These are phyloP conservation scores for Colletotrichum sansevieriae DNA, from an alignment of 2,329 filamentous ascomycete genomes.

Conservation along the genomic window DNA sequence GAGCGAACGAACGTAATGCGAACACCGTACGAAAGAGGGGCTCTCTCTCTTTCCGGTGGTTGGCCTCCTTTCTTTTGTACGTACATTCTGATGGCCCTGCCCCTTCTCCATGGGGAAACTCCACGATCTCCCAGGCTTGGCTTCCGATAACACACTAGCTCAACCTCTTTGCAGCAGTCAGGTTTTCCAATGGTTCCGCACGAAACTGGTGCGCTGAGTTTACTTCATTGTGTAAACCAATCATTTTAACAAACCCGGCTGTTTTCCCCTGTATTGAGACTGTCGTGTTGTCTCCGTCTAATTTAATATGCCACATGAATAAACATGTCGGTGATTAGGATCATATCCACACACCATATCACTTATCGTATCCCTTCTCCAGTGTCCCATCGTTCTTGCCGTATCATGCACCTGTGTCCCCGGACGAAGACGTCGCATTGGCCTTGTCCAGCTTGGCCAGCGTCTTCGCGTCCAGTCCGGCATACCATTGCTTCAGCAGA, in stretches of 20 bases:
- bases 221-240: background rate
- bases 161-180: conserved; percentile 1
- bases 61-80: conserved; percentile 17
- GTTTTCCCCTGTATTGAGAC: background rate
- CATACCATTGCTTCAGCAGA: conserved; percentile 64
- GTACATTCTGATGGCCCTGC: background rate
- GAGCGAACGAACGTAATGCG: background rate
- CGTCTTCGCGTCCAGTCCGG: conserved; percentile 60
- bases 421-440: conserved; percentile 52
- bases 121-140: conserved; percentile 39
- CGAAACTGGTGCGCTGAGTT: background rate
- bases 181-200: conserved; percentile 3
- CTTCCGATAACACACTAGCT: conserved; percentile 32
- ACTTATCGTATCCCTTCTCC: background rate
- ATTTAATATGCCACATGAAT: background rate
- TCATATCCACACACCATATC: background rate
- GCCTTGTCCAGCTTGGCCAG: conserved; percentile 63
- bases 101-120: conserved; percentile 39
- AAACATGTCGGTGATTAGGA: conserved; percentile 6
- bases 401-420: conserved; percentile 42
- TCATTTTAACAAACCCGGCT: background rate
- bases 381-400: background rate
- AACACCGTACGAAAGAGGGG: background rate
- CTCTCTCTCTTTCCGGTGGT: background rate
- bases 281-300: background rate